A percentile compares a stretch with the other conserved stretches of the same genome.
phyloP scores from a whole-genome alignment of 352 stramenopile genomes.

The Phytophthora pini region DNA sequence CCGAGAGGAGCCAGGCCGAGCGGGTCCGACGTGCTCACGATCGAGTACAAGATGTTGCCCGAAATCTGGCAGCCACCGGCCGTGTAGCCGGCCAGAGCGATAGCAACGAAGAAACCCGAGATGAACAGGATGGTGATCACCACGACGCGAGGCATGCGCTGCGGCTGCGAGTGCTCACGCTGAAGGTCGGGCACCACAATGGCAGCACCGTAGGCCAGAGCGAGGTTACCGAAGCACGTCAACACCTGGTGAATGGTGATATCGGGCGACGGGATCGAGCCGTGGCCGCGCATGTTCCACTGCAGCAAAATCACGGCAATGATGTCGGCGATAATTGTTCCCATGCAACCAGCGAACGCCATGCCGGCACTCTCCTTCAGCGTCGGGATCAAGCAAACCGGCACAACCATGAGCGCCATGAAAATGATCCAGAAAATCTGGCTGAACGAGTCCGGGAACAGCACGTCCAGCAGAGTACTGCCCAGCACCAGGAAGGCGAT shows the following conservation, averaged over 20 bases:
- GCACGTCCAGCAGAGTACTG: too few species aligned
- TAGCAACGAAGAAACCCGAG: background rate
- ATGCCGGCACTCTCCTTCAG: background rate
- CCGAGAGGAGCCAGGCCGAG: too few species aligned
- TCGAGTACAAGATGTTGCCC: slow-evolving; percentile 53
- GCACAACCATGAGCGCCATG: too few species aligned
- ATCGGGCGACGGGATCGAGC: background rate
- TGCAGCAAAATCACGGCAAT: background rate
- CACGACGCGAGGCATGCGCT: slow-evolving; percentile 33
- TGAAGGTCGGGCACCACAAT: background rate
- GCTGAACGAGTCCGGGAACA: too few species aligned
- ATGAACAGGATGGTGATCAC: slow-evolving; percentile 1
- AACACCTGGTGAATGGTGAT: background rate
- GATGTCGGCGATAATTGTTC: background rate
- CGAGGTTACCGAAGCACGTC: background rate
- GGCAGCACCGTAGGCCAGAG: background rate
- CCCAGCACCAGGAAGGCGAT: too few species aligned
- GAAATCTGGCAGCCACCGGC: too few species aligned
- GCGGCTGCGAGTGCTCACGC: too few species aligned
- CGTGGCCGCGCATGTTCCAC: background rate
- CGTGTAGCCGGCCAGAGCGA: background rate
- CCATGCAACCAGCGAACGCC: background rate
- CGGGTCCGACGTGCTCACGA: slow-evolving; percentile 3
- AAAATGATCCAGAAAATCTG: too few species aligned
- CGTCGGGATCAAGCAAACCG: too few species aligned